phyloP scores from a whole-genome alignment of 441 rosid species.

The Pelargonium myrrhifolium region DNA sequence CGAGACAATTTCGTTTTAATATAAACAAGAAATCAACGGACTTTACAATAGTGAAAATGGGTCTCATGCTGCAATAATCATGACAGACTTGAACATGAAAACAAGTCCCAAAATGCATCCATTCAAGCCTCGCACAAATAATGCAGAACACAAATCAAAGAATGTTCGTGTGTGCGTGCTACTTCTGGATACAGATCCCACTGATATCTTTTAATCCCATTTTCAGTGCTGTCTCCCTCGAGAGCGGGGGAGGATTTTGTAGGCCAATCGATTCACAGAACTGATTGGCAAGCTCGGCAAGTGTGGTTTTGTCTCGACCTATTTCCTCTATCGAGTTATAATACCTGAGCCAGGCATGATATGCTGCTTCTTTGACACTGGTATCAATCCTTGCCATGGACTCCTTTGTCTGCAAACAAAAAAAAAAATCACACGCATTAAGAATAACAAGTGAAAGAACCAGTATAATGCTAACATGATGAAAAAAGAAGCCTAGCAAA shows the following conservation, averaged over 20 bases:
- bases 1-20: no score
- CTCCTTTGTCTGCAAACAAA: conserved; percentile 48
- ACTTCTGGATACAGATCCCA: conserved; percentile 67
- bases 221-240: conserved; percentile 67
- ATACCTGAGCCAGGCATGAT: conserved; percentile 92
- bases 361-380: conserved; percentile 83
- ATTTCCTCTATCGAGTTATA: conserved; percentile 76
- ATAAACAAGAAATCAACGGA: no score
- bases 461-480: neutral
- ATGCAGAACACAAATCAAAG: no score
- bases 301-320: conserved; percentile 73
- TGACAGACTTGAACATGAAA: no score
- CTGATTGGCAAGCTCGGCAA: conserved; percentile 66
- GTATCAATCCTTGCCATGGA: conserved; percentile 66
- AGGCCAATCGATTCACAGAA: conserved; percentile 75
- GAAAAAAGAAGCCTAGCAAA: no score
- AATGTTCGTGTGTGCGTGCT: conserved; percentile 5
- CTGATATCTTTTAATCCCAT: conserved; percentile 87
- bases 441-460: neutral
- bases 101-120: no score
- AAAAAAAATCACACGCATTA: conserved; percentile 10
- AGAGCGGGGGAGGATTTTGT: conserved; percentile 60
- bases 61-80: no score
- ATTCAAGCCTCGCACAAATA: no score
- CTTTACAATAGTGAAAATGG: no score